Base-by-base conservation (phyloP, 257 asterid species). In the Mitragyna speciosa region DNA sequence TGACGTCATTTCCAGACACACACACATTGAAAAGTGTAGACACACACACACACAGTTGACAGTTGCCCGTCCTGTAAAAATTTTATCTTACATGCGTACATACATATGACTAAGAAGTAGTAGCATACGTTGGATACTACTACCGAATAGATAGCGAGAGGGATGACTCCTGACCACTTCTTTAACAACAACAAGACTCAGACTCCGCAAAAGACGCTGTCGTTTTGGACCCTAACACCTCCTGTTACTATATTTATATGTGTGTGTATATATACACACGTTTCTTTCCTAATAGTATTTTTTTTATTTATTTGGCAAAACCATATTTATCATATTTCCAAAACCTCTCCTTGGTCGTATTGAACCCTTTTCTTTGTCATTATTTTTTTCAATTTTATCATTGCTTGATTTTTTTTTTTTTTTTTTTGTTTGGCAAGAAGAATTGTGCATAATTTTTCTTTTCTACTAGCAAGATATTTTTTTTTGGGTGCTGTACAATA, bases 111-210 rank as follows among this genome's bases (percentile, higher is more conserved):
- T 36, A 36, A 36, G 4, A 36, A 36, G 41, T 36, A 36, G 41
- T 36, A 1, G 41, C 4, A 36, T 4, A 36, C 41, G 3, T 36
- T 36, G 41, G 41, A 36, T 36, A 36, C 41, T 36, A 36, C 41
- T 36, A 36, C 41, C 41, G 41, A 36, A 4, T 36, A 36, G 41
- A 36, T 36, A 36, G 41, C 24, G 68, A 19, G 73, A 20, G 52
- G 52, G 43, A 52, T 10, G 76, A 78, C 64, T 75, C 24, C 58
- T 30, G 82, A 31, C 66, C 45, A 31, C 47, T 39, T 67, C 71
- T n/a, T n/a, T 58, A 5, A 65, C 74, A 64, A 20, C 17, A 15
- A 6, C 56, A 11, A 14, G 7, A n/a, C n/a, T n/a, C n/a, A n/a
- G n/a, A n/a, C n/a, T n/a, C n/a, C n/a, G n/a, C n/a, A n/a, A n/a